A percentile compares a stretch with the other conserved stretches of the same genome.
Evolutionary conservation across 176 grass and related monocot genomes (phyloP).

Genomic region (Paspalum vaginatum): DNA sequence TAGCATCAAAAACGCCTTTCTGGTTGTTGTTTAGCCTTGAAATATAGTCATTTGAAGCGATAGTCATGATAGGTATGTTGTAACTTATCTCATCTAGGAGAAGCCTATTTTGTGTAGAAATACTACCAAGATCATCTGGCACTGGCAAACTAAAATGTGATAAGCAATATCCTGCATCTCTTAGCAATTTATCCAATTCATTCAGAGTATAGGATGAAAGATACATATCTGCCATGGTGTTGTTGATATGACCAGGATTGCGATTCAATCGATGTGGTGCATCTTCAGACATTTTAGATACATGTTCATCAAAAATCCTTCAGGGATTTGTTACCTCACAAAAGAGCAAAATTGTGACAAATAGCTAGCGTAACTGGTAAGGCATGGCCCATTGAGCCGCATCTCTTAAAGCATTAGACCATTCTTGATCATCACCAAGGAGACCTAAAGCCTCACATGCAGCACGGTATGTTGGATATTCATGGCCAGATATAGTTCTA

Average conservation of each 20-base stretch:
- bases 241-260: too few relatives aligned
- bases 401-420: neutral
- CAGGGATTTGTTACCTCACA: neutral
- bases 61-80: too few relatives aligned
- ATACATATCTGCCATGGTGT: too few relatives aligned
- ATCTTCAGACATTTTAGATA: too few relatives aligned
- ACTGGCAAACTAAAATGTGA: neutral
- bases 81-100: neutral
- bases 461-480: neutral
- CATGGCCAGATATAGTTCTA: neutral
- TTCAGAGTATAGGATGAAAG: too few relatives aligned
- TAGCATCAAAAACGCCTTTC: neutral
- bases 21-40: neutral
- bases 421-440: neutral
- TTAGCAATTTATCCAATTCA: conserved; percentile 17
- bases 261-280: too few relatives aligned
- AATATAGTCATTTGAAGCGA: neutral
- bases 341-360: neutral
- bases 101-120: neutral
- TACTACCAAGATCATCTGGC: neutral
- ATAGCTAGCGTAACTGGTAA: neutral
- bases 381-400: neutral
- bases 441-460: neutral
- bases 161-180: neutral
- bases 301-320: too few relatives aligned